Base-by-base conservation (phyloP, 495 filamentous ascomycete genomes). In the Penicilliopsis zonata region DNA sequence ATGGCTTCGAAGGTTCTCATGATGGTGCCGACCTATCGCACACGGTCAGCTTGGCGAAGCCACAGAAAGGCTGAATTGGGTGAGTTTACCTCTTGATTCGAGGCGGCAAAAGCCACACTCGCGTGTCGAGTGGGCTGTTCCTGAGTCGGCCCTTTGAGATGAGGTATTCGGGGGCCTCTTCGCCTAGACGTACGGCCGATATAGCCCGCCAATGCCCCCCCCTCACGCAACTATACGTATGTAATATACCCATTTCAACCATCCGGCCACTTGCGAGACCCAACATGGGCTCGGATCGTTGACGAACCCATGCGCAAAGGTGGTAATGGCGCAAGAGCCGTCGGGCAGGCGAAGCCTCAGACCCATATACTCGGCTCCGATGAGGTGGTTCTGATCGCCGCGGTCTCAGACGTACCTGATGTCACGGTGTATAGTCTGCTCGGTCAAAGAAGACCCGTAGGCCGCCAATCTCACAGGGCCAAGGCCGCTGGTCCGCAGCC, bases 371-470 rank as follows among this genome's bases (percentile, higher is more conserved):
- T 24, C 22, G 6, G 22, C 22, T 6, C 22, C 7, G 22, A 24
- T 6, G n/a, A 7, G 22, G n/a, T n/a, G 22, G 22, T 24, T n/a
- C n/a, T 24, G n/a, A n/a, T n/a, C n/a, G n/a, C n/a, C n/a, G n/a
- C n/a, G n/a, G n/a, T n/a, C n/a, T n/a, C n/a, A n/a, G n/a, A n/a
- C n/a, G n/a, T n/a, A n/a, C n/a, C n/a, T n/a, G n/a, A n/a, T n/a
- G n/a, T n/a, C n/a, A n/a, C 22, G 22, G 22, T 24, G 22, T n/a
- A 24, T 24, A 24, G n/a, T 24, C 22, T n/a, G 22, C 22, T n/a
- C 6, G 7, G 22, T 24, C 22, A 24, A 24, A 24, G 22, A n/a
- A 24, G 22, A 24, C 7, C 7, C 6, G 22, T 24, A 24, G 22
- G 22, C 22, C 22, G n/a, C 22, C 22, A 7, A 24, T 24, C 22